These are phyloP conservation scores for Henckelia pumila DNA, from an alignment of 257 asterid genomes.

Conservation along the genomic window DNA sequence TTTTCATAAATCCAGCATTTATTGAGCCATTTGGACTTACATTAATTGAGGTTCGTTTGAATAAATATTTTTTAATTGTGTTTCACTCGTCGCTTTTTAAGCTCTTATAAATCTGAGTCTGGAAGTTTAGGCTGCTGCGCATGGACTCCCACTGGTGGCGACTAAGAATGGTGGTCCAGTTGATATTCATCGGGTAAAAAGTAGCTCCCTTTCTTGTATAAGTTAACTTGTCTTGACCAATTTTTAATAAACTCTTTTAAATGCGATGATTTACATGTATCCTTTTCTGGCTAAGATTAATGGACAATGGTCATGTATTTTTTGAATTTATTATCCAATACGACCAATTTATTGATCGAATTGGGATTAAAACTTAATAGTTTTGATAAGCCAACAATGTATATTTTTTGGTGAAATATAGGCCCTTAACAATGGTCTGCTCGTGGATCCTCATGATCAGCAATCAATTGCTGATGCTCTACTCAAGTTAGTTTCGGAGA, in stretches of 20 bases:
- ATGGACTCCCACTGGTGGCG: constrained; percentile 54
- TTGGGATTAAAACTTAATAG: neutral
- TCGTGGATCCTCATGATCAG: constrained; percentile 81
- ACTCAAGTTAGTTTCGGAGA: constrained; percentile 72
- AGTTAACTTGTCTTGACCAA: neutral
- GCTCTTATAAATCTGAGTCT: constrained; percentile 3
- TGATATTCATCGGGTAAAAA: constrained; percentile 49
- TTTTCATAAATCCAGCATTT: constrained; percentile 48
- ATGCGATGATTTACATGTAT: neutral
- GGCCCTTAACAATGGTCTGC: constrained; percentile 78
- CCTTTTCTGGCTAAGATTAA: neutral
- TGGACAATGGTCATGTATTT: neutral
- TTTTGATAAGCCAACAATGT: neutral
- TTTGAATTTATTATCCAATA: neutral
- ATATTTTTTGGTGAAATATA: constrained; percentile 13
- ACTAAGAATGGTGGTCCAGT: constrained; percentile 56
- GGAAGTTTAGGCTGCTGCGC: constrained; percentile 46
- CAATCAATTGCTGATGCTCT: constrained; percentile 64
- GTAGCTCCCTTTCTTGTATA: neutral
- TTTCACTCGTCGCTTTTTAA: neutral
- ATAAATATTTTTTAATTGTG: neutral
- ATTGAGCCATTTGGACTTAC: constrained; percentile 56
- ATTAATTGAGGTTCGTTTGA: constrained; percentile 42
- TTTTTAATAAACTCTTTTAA: neutral
- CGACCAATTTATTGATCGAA: neutral